Base-by-base conservation (phyloP, 768 basidiomycete species). In the Heimioporus sp. region DNA sequence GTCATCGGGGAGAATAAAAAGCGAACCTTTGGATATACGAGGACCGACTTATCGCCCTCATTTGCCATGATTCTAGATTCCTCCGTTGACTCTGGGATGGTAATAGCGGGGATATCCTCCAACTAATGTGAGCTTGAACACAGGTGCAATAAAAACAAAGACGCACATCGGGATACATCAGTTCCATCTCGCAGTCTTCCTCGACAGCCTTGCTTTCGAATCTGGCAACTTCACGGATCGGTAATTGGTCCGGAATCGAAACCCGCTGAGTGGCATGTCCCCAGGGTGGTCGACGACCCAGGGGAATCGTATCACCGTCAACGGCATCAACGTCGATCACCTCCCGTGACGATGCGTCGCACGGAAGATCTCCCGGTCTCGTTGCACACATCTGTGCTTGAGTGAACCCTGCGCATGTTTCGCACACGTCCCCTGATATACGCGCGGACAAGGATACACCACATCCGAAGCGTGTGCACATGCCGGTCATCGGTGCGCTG, bases 81-180 rank as follows among this genome's bases (percentile, higher is more conserved):
- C 7, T 10, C n/a, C 16, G 1, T 19, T 10, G 54, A 24, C 40
- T 38, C 36, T 15, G 36, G 10, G 21, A 12, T 3, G 3, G 19
- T 42, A 17, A 39, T 38, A 6, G 9, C 48, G 13, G 54, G 42
- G 3, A 31, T 9, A 11, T 50, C 59, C 59, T 60, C 11, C 10
- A 5, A 17, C 11, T 17, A 7, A 28, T 38, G 35, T 31, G 11
- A 10, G 13, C 37, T n/a, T 61, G 45, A 58, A 44, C 38, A 41
- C 31, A 28, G 24, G 24, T 28, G 24, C 24, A 28, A 5, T 5
- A 28, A 28, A 28, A 28, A 28, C 24, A 13, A 30, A 28, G 37
- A 44, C 58, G 36, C 17, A 66, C 65, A 20, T 64, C 57, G 11
- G 66, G 65, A 52, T 68, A 68, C 0, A 55, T 21, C 3, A 66